Evolutionary conservation across 441 rosid species (phyloP).

Genomic region (Hura crepitans): DNA sequence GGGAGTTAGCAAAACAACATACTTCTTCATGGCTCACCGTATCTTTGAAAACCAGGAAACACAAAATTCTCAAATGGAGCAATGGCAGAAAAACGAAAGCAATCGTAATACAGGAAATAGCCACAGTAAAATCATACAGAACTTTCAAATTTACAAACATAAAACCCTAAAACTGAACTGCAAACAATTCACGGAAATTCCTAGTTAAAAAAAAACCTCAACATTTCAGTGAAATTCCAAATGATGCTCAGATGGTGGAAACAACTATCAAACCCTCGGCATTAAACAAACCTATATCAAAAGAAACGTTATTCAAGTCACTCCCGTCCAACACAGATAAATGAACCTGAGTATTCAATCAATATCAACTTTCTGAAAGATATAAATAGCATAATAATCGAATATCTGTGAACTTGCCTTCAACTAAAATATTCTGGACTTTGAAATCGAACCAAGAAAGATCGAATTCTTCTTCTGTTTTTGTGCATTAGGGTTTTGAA

Average conservation of each 20-base stretch:
- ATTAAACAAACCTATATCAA: neutral
- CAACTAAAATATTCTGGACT: neutral
- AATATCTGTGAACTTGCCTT: slow-evolving; percentile 10
- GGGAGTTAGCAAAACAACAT: neutral
- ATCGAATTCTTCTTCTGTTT: neutral
- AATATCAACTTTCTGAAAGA: too few species aligned
- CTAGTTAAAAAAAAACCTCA: too few species aligned
- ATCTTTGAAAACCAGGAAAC: neutral
- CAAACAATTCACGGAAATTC: neutral
- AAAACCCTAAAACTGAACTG: neutral
- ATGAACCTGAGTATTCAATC: neutral
- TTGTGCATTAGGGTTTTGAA: slow-evolving; percentile 13
- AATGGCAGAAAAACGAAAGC: neutral
- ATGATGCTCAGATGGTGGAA: neutral
- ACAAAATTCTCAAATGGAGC: neutral
- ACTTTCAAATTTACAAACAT: neutral
- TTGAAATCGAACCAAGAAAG: neutral
- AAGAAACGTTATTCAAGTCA: neutral
- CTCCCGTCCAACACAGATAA: too few species aligned
- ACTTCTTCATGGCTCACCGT: neutral
- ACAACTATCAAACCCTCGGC: neutral
- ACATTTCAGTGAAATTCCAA: too few species aligned
- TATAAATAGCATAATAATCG: too few species aligned
- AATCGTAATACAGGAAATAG: neutral
- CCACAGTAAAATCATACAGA: neutral